phyloP scores from a whole-genome alignment of 129 eudicot species.

The Logfia minima region DNA sequence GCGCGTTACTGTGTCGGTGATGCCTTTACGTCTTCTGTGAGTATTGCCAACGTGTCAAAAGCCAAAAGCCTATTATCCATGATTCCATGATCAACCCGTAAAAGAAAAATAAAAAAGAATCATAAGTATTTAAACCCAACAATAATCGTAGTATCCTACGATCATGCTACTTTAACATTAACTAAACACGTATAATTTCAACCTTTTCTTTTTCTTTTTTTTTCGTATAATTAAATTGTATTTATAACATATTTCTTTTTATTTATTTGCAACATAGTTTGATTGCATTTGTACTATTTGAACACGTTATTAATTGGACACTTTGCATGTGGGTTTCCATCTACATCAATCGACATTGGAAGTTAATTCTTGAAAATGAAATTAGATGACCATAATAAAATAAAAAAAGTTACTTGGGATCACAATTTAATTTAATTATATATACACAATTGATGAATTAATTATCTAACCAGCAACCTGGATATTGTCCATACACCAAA shows the following conservation, averaged over 20 bases:
- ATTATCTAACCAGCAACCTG: too few species aligned
- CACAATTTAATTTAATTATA: too few species aligned
- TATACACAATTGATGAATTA: too few species aligned
- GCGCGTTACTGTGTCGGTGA: conserved; percentile 46
- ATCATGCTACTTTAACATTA: too few species aligned
- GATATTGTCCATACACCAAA: too few species aligned
- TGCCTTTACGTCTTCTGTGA: conserved; percentile 34
- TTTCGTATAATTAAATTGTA: too few species aligned
- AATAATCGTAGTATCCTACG: too few species aligned
- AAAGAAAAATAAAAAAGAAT: not conserved
- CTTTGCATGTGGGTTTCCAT: conserved; percentile 14
- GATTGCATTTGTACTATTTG: not conserved
- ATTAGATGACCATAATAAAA: not conserved
- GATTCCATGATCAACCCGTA: not conserved
- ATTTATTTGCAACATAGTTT: too few species aligned
- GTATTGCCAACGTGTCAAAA: conserved; percentile 27
- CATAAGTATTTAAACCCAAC: too few species aligned
- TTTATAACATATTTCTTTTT: too few species aligned
- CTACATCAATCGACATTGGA: conserved; percentile 16
- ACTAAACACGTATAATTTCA: too few species aligned
- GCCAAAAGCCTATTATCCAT: conserved; percentile 7
- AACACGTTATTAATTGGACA: not conserved
- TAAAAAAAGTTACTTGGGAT: not conserved
- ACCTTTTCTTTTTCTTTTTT: too few species aligned
- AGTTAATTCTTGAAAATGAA: conserved; percentile 12